phyloP scores from a whole-genome alignment of 345 rosid genomes.

The Jatropha curcas region DNA sequence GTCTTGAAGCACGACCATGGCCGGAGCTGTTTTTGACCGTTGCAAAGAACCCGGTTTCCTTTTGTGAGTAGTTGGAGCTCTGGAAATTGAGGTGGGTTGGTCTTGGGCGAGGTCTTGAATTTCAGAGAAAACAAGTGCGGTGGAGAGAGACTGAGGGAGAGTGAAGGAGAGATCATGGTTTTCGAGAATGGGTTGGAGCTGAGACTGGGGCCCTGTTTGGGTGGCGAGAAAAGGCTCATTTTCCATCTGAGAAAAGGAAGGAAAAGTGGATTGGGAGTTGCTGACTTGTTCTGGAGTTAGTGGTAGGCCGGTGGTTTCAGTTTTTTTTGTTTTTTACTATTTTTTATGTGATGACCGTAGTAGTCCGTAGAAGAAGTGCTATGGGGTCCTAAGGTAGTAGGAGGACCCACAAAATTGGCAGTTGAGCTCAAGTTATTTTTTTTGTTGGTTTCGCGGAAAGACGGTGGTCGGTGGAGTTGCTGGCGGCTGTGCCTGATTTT shows the following conservation, averaged over 20 bases:
- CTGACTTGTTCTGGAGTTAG: no score
- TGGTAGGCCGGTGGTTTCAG: background rate
- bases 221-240: slow-evolving; percentile 43
- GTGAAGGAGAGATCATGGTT: slow-evolving; percentile 25
- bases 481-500: no score
- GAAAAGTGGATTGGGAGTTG: background rate
- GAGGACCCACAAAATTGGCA: background rate
- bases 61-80: background rate
- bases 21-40: slow-evolving; percentile 81
- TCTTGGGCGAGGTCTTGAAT: slow-evolving; percentile 25
- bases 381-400: background rate
- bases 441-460: no score
- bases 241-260: slow-evolving; percentile 38
- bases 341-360: background rate
- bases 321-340: background rate
- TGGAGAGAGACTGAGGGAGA: slow-evolving; percentile 43
- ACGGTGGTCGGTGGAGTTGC: no score
- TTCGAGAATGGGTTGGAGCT: slow-evolving; percentile 34
- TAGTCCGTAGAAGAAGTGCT: background rate
- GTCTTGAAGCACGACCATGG: slow-evolving; percentile 62
- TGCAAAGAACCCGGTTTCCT: slow-evolving; percentile 51
- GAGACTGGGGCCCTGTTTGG: slow-evolving; percentile 37
- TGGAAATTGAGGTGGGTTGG: slow-evolving; percentile 6
- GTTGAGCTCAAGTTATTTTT: background rate
- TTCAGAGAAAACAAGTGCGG: slow-evolving; percentile 40